phyloP scores from a whole-genome alignment of 2,329 filamentous ascomycete species.

The Dothiorella sarmentorum region DNA sequence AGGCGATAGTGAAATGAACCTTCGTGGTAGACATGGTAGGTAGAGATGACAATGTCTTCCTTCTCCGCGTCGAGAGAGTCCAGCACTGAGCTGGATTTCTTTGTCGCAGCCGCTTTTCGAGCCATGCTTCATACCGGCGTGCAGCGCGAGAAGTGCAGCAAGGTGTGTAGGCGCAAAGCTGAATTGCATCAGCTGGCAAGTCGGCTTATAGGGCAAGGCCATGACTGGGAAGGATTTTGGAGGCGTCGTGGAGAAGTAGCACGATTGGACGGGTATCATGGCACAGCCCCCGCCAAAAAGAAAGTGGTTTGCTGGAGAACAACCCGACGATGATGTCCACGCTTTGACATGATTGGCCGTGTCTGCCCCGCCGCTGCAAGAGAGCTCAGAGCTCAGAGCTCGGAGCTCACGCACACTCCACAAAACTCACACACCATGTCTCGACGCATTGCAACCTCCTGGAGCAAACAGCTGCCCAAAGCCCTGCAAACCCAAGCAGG shows the following conservation, averaged over 20 bases:
- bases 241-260: not conserved
- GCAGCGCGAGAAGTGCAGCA: not conserved
- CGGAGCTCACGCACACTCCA: too few relatives aligned
- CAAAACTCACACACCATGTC: slow-evolving; percentile 2
- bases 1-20: slow-evolving; percentile 22
- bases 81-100: too few relatives aligned
- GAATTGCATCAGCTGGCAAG: not conserved
- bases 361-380: not conserved
- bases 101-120: not conserved
- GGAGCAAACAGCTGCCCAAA: slow-evolving; percentile 12
- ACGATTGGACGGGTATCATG: not conserved
- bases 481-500: not conserved
- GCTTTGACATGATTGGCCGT: not conserved
- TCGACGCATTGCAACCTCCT: slow-evolving; percentile 12
- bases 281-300: not conserved
- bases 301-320: not conserved
- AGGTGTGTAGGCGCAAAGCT: not conserved
- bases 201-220: not conserved
- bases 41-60: slow-evolving; percentile 15
- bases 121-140: not conserved
- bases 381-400: too few relatives aligned
- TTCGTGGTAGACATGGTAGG: slow-evolving; percentile 28
- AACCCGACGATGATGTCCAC: slow-evolving; percentile 4
- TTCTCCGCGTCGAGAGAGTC: not conserved
- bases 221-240: not conserved